Conservation (phyloP, 169 alveolate genomes). For the Theileria sp. region DNA sequence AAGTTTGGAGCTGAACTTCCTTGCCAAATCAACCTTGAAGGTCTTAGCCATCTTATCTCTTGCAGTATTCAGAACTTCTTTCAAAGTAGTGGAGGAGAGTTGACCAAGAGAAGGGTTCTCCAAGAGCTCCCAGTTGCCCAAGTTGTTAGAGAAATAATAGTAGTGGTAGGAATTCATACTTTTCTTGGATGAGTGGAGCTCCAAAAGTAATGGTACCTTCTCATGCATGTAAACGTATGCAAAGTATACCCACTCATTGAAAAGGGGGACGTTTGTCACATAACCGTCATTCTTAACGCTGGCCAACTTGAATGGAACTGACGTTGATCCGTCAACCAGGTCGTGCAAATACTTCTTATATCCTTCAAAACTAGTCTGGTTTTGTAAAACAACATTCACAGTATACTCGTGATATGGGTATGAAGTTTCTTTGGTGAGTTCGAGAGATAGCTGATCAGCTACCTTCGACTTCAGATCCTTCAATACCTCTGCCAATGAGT, state of each 20-base stretch:
- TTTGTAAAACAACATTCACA: neutral
- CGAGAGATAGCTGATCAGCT: neutral
- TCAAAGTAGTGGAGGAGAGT: neutral
- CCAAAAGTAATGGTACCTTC: neutral
- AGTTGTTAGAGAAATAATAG: neutral
- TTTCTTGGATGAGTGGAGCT: neutral
- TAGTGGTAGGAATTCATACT: neutral
- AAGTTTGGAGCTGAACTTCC: slow-evolving; percentile 8
- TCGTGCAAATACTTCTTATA: slow-evolving; percentile 6
- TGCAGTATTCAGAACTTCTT: neutral
- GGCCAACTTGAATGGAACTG: neutral
- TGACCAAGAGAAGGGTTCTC: slow-evolving; percentile 10
- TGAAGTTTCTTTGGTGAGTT: neutral
- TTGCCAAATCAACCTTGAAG: neutral
- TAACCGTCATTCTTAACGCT: neutral
- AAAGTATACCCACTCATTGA: neutral
- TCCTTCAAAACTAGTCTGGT: neutral
- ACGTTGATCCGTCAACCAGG: neutral
- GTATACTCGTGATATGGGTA: neutral
- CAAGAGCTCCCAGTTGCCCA: slow-evolving; percentile 13
- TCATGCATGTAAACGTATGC: slow-evolving; percentile 4
- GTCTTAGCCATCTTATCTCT: slow-evolving; percentile 2
- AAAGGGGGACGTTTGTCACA: slow-evolving; percentile 5
- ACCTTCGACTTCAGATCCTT: neutral
- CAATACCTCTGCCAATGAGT: neutral